These are phyloP conservation scores for Moricandia arvensis DNA, from an alignment of 345 rosid genomes.

Conservation along the genomic window DNA sequence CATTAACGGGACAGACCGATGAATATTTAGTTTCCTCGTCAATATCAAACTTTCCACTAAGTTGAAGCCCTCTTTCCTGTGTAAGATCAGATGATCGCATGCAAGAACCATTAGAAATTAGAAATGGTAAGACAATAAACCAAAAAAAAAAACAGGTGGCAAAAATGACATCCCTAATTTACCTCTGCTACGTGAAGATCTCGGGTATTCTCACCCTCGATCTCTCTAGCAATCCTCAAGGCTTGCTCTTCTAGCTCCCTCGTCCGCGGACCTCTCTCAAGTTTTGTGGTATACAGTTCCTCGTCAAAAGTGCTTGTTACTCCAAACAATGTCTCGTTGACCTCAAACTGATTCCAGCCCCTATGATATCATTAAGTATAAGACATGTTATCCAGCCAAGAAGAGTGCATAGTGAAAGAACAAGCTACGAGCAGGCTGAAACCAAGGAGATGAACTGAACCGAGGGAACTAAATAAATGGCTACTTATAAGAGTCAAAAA, in stretches of 20 bases:
- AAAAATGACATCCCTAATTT: slow-evolving; percentile 34
- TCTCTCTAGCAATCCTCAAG: slow-evolving; percentile 86
- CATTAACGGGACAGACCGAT: slow-evolving; percentile 58
- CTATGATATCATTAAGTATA: slow-evolving; percentile 35
- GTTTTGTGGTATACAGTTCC: slow-evolving; percentile 92
- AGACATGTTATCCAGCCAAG: background rate
- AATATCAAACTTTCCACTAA: slow-evolving; percentile 55
- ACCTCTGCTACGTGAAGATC: slow-evolving; percentile 98
- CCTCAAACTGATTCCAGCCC: slow-evolving; percentile 94
- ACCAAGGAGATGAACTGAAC: background rate
- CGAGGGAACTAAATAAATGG: background rate
- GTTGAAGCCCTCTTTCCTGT: slow-evolving; percentile 87
- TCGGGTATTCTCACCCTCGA: slow-evolving; percentile 79
- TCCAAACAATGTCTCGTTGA: slow-evolving; percentile 75
- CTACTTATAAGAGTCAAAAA: background rate
- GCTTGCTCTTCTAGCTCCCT: slow-evolving; percentile 81
- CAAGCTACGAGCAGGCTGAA: background rate
- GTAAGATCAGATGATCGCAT: background rate
- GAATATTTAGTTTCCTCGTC: slow-evolving; percentile 92
- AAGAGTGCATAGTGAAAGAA: background rate
- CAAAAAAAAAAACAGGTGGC: background rate
- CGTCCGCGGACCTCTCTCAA: slow-evolving; percentile 74
- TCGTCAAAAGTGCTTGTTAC: slow-evolving; percentile 87
- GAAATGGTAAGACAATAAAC: background rate
- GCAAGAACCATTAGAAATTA: slow-evolving; percentile 5